Conservation (phyloP, 2,329 filamentous ascomycete genomes). For the Thielaviopsis ethacetica region DNA sequence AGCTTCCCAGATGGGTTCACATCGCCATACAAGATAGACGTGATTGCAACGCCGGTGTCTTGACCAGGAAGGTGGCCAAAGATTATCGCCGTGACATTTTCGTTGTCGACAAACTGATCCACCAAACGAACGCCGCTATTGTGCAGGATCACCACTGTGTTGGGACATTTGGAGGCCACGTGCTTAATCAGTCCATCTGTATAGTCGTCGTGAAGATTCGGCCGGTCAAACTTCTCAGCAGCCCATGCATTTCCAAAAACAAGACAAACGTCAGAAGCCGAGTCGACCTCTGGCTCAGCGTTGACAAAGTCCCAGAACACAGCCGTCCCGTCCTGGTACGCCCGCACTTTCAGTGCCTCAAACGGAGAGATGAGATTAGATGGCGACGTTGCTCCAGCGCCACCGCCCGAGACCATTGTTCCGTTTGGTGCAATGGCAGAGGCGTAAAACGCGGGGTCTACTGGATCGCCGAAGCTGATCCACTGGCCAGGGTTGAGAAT, state of each 20-base stretch:
- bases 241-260: constrained; percentile 62
- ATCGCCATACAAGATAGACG: constrained; percentile 40
- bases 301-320: constrained; percentile 43
- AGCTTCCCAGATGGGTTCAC: constrained; percentile 40
- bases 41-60: constrained; percentile 39
- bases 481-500: constrained; percentile 23
- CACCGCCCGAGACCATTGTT: constrained; percentile 22
- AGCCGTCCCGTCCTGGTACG: constrained; percentile 37
- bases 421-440: constrained; percentile 20
- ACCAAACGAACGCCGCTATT: constrained; percentile 45
- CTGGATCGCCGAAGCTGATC: constrained; percentile 19
- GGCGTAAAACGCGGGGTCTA: constrained; percentile 21
- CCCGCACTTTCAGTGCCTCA: constrained; percentile 35
- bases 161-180: constrained; percentile 41
- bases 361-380: constrained; percentile 35
- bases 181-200: constrained; percentile 55
- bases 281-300: constrained; percentile 39
- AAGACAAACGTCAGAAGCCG: constrained; percentile 37
- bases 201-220: constrained; percentile 44
- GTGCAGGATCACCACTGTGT: constrained; percentile 49
- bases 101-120: constrained; percentile 44
- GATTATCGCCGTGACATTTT: constrained; percentile 47
- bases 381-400: constrained; percentile 31
- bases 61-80: constrained; percentile 50
- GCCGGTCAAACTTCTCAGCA: constrained; percentile 53